phyloP scores from a whole-genome alignment of 2,329 filamentous ascomycete species.

The Ceratocystis harringtonii region DNA sequence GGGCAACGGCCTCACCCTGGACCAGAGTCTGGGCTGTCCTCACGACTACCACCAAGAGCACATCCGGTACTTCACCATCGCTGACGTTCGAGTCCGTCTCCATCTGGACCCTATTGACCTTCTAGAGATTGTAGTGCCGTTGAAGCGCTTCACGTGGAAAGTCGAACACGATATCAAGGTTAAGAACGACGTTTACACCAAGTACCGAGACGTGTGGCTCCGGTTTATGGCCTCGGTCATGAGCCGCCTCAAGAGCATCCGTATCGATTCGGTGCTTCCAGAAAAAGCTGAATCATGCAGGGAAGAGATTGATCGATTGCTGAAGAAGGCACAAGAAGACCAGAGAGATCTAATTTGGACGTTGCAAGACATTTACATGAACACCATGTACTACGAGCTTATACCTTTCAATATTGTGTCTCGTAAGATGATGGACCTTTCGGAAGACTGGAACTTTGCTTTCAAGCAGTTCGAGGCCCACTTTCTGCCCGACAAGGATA shows the following conservation, averaged over 20 bases:
- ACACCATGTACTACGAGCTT: slow-evolving; percentile 90
- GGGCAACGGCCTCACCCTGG: slow-evolving; percentile 67
- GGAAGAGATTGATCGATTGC: slow-evolving; percentile 63
- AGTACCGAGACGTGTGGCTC: slow-evolving; percentile 66
- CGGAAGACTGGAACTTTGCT: slow-evolving; percentile 79
- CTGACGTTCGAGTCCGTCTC: slow-evolving; percentile 70
- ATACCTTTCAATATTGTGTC: slow-evolving; percentile 84
- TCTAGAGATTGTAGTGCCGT: slow-evolving; percentile 84
- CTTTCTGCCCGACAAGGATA: slow-evolving; percentile 94
- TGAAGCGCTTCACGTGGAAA: slow-evolving; percentile 88
- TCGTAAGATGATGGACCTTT: slow-evolving; percentile 81
- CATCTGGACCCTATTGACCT: slow-evolving; percentile 89
- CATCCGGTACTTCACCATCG: slow-evolving; percentile 79
- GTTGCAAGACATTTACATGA: slow-evolving; percentile 80
- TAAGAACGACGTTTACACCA: slow-evolving; percentile 80
- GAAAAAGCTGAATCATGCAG: slow-evolving; percentile 75
- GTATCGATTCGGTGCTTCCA: slow-evolving; percentile 76
- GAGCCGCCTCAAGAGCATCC: slow-evolving; percentile 70
- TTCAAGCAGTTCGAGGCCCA: slow-evolving; percentile 86
- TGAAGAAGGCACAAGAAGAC: slow-evolving; percentile 70
- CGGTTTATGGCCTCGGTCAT: slow-evolving; percentile 82
- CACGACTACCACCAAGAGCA: slow-evolving; percentile 91
- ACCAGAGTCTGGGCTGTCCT: slow-evolving; percentile 55
- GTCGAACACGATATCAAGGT: slow-evolving; percentile 84
- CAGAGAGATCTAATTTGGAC: slow-evolving; percentile 57